These are phyloP conservation scores for Penicillium sp. DNA, from an alignment of 2,329 filamentous ascomycete genomes.

Conservation along the genomic window DNA sequence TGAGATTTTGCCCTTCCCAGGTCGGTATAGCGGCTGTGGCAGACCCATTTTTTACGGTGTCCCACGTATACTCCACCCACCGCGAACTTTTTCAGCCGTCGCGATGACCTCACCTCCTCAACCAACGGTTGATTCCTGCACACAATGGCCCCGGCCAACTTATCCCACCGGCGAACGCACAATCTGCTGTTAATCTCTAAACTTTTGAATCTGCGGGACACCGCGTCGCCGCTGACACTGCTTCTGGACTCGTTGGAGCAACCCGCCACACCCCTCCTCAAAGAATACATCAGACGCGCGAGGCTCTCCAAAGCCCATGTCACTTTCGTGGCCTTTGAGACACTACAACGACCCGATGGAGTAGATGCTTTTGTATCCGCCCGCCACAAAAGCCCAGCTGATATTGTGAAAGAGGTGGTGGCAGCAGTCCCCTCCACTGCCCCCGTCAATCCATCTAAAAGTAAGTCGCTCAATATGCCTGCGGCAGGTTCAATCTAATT, in stretches of 20 bases:
- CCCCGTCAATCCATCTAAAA: constrained; percentile 22
- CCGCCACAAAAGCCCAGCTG: constrained; percentile 56
- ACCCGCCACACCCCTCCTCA: constrained; percentile 64
- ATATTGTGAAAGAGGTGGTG: constrained; percentile 60
- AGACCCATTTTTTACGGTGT: too few relatives aligned
- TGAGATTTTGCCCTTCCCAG: too few relatives aligned
- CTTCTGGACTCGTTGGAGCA: constrained; percentile 84
- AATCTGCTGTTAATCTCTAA: constrained; percentile 81
- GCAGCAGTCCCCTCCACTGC: constrained; percentile 32
- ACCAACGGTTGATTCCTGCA: too few relatives aligned
- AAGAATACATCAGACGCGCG: constrained; percentile 72
- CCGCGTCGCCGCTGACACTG: constrained; percentile 80
- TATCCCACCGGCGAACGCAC: constrained; percentile 71
- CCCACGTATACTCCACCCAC: too few relatives aligned
- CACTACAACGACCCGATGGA: constrained; percentile 61
- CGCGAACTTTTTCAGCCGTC: too few relatives aligned
- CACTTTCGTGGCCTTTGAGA: constrained; percentile 75
- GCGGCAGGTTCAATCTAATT: neutral
- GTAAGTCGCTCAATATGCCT: constrained; percentile 22
- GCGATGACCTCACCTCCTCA: too few relatives aligned
- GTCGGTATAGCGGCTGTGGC: too few relatives aligned
- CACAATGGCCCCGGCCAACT: constrained; percentile 40
- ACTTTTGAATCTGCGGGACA: constrained; percentile 72
- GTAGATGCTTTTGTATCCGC: constrained; percentile 67
- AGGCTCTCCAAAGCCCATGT: constrained; percentile 66